These are phyloP conservation scores for Cicer pinnatifidum DNA, from an alignment of 306 rosid species.

Conservation along the genomic window DNA sequence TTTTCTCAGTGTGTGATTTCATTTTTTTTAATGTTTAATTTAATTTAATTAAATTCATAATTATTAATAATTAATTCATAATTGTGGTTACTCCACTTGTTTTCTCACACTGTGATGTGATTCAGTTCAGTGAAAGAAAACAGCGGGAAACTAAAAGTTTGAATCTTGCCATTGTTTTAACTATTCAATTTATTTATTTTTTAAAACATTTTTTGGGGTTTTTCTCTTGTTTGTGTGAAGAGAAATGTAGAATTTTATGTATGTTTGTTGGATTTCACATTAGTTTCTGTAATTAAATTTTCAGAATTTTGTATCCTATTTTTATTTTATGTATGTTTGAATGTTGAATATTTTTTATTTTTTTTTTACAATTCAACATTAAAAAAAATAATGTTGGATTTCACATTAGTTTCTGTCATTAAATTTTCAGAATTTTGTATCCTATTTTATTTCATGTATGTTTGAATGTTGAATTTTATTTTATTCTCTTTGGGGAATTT, in stretches of 20 bases:
- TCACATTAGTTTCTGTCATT: background rate
- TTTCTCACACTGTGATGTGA: slow-evolving; percentile 38
- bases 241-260: background rate
- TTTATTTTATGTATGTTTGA: background rate
- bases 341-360: background rate
- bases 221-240: slow-evolving; percentile 12
- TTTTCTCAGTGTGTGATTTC: background rate
- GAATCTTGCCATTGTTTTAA: slow-evolving; percentile 31
- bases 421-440: slow-evolving; percentile 16
- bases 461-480: background rate
- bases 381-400: too few species aligned
- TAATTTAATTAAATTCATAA: background rate
- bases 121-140: background rate
- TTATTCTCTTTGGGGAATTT: background rate
- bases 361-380: too few species aligned
- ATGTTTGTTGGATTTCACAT: background rate
- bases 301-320: slow-evolving; percentile 12
- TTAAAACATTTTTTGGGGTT: background rate
- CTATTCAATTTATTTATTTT: background rate
- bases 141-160: slow-evolving; percentile 18
- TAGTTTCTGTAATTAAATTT: background rate
- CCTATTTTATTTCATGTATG: background rate
- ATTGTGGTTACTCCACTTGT: slow-evolving; percentile 1
- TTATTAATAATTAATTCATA: background rate
- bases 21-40: background rate